Conservation (phyloP, 179 eudicot genomes). For the Carnegiea gigantea region DNA sequence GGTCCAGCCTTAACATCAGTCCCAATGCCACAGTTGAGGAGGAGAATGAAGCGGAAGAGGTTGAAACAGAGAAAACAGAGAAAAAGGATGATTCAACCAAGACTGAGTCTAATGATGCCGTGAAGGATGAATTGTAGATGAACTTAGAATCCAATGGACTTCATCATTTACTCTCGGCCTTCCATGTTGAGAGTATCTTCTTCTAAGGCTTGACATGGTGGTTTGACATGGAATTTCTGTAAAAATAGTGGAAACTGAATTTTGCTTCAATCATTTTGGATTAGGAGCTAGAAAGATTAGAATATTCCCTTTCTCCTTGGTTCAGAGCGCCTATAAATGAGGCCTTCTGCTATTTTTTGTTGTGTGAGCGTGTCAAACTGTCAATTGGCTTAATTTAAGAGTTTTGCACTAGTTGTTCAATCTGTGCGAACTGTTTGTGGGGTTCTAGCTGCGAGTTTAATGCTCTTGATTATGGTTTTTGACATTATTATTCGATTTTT, state of each 20-base stretch:
- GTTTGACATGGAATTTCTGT: constrained; percentile 20
- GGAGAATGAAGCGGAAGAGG: constrained; percentile 80
- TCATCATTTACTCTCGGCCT: neutral
- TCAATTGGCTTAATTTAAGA: no score
- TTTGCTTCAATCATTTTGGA: constrained; percentile 19
- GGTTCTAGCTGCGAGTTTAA: no score
- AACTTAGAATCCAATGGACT: neutral
- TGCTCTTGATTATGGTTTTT: no score
- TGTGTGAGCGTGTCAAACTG: no score
- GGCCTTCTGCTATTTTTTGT: neutral
- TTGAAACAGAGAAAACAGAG: constrained; percentile 38
- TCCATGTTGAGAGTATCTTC: constrained; percentile 14
- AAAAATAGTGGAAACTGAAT: constrained; percentile 24
- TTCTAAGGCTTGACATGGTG: constrained; percentile 10
- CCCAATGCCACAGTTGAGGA: constrained; percentile 80
- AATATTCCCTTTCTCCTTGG: neutral
- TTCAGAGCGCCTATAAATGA: constrained; percentile 15
- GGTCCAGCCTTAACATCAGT: constrained; percentile 62
- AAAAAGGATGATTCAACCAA: constrained; percentile 23
- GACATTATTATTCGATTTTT: no score
- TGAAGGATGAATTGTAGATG: constrained; percentile 74
- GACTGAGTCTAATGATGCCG: constrained; percentile 28
- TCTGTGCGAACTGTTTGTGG: neutral
- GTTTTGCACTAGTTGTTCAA: no score
- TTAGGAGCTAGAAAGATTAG: constrained; percentile 9